Evolutionary conservation across 2,329 filamentous ascomycete species (phyloP).

Genomic region (Emericellopsis cladophorae): DNA sequence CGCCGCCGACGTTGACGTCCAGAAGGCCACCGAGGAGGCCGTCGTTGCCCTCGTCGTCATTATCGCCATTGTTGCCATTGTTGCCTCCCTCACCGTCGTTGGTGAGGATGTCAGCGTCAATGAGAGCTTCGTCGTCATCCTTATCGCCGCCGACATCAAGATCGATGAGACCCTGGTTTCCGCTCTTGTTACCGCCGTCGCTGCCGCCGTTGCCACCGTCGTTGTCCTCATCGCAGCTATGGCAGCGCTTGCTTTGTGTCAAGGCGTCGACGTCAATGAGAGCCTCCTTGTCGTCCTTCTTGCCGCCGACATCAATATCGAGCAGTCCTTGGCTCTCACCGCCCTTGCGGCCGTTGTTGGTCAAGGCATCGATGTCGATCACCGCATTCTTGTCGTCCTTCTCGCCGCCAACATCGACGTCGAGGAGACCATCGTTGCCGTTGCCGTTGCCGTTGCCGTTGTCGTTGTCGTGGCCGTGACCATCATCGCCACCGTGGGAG

Average conservation of each 20-base stretch:
- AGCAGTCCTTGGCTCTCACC: conserved; percentile 1
- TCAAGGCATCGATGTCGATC: conserved; percentile 1
- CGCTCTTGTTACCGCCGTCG: background rate
- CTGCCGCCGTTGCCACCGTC: background rate
- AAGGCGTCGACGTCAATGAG: conserved; percentile 5
- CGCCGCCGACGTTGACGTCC: conserved; percentile 6
- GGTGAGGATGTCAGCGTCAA: conserved; percentile 6
- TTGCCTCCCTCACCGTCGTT: background rate
- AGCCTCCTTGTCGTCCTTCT: conserved; percentile 5
- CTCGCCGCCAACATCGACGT: conserved; percentile 7
- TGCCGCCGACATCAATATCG: conserved; percentile 6
- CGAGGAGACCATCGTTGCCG: conserved; percentile 2
- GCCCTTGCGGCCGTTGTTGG: background rate
- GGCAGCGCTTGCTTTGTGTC: background rate
- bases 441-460: background rate
- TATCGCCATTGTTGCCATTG: background rate
- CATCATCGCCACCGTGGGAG: too few species aligned
- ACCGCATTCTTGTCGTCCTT: conserved; percentile 4
- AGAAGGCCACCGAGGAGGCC: conserved; percentile 1
- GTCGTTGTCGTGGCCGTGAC: too few species aligned
- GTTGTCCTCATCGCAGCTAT: background rate
- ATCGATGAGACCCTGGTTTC: conserved; percentile 3
- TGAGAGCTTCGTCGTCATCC: conserved; percentile 4
- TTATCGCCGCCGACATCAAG: conserved; percentile 6
- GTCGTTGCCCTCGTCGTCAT: background rate